These are phyloP conservation scores for Paracorniculantispora psalliotae DNA, from an alignment of 2,329 filamentous ascomycete genomes.

Conservation along the genomic window DNA sequence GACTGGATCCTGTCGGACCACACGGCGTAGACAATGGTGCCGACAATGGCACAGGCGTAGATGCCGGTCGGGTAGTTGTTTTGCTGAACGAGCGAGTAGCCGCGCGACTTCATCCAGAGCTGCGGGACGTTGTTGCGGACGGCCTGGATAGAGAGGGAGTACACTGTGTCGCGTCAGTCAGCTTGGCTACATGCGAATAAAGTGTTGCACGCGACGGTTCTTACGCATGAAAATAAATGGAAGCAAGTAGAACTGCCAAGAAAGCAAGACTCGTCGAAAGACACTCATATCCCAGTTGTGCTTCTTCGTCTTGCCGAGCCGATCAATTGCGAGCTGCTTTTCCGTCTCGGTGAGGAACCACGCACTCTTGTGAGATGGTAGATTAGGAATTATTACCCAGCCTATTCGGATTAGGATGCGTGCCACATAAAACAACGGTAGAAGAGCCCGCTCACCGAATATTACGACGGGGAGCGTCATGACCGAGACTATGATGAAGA, in stretches of 20 bases:
- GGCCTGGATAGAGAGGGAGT: slow-evolving; percentile 39
- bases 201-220: not conserved
- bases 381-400: slow-evolving; percentile 40
- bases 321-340: slow-evolving; percentile 31
- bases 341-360: slow-evolving; percentile 34
- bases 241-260: slow-evolving; percentile 42
- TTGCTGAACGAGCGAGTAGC: slow-evolving; percentile 38
- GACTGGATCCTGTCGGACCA: slow-evolving; percentile 38
- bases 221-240: slow-evolving; percentile 41
- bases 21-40: slow-evolving; percentile 35
- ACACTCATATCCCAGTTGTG: slow-evolving; percentile 15
- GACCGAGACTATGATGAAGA: slow-evolving; percentile 38
- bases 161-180: slow-evolving; percentile 23
- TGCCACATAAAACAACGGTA: not conserved
- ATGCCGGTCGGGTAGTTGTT: slow-evolving; percentile 41
- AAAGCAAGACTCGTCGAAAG: slow-evolving; percentile 22
- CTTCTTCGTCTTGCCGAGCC: slow-evolving; percentile 28
- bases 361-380: slow-evolving; percentile 36
- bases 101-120: slow-evolving; percentile 39
- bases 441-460: slow-evolving; percentile 25
- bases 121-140: slow-evolving; percentile 40
- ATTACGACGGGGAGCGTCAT: slow-evolving; percentile 37
- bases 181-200: not conserved
- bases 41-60: slow-evolving; percentile 37
- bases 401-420: slow-evolving; percentile 20